Evolutionary conservation across 768 basidiomycete species (phyloP).

Genomic region (Podaxis rugospora): DNA sequence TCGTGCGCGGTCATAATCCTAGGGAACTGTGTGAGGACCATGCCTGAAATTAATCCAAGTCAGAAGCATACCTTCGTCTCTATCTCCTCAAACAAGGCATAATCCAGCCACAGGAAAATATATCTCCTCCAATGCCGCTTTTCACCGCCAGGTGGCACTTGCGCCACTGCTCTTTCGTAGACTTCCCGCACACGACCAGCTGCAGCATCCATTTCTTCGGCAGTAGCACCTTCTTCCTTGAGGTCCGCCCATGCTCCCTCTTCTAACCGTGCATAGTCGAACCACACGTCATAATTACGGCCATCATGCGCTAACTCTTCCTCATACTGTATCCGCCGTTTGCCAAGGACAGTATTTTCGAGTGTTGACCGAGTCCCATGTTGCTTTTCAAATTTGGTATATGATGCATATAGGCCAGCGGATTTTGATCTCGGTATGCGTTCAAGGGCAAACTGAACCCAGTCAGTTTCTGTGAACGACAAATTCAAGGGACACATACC

Average conservation of each 20-base stretch:
- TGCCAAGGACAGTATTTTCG: slow-evolving; percentile 92
- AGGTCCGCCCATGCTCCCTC: slow-evolving; percentile 81
- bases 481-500: slow-evolving; percentile 34
- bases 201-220: slow-evolving; percentile 64
- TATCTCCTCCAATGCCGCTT: slow-evolving; percentile 91
- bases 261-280: slow-evolving; percentile 91
- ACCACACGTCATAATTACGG: slow-evolving; percentile 97
- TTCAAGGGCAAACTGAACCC: slow-evolving; percentile 82
- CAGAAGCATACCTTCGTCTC: slow-evolving; percentile 70
- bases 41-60: not conserved
- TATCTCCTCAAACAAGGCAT: slow-evolving; percentile 95
- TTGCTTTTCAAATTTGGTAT: slow-evolving; percentile 98
- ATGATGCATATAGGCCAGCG: slow-evolving; percentile 79
- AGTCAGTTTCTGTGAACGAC: not conserved
- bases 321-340: slow-evolving; percentile 98
- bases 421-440: slow-evolving; percentile 93
- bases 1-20: slow-evolving; percentile 83
- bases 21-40: not conserved
- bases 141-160: slow-evolving; percentile 91
- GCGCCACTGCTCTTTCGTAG: slow-evolving; percentile 92
- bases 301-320: slow-evolving; percentile 91
- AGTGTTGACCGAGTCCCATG: slow-evolving; percentile 86
- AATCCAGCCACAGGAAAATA: slow-evolving; percentile 91
- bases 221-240: slow-evolving; percentile 67
- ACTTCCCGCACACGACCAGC: slow-evolving; percentile 78